These are phyloP conservation scores for Juglanconis oblonga DNA, from an alignment of 2,329 filamentous ascomycete genomes.

Conservation along the genomic window DNA sequence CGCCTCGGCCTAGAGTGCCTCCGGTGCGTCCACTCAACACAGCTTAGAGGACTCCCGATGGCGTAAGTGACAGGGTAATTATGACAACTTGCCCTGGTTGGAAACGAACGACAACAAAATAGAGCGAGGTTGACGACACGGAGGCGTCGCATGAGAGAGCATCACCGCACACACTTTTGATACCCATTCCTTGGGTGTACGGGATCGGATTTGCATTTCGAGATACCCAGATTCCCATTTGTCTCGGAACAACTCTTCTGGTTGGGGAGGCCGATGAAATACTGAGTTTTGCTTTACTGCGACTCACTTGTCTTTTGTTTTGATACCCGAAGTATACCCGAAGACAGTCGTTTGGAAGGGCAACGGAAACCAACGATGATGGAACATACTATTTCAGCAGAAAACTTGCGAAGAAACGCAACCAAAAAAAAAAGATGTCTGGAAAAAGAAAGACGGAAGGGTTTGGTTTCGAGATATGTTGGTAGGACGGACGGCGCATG, in stretches of 20 bases:
- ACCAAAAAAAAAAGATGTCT: slow-evolving; percentile 10
- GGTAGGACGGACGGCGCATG: slow-evolving; percentile 2
- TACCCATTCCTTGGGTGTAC: slow-evolving; percentile 20
- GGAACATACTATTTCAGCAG: slow-evolving; percentile 5
- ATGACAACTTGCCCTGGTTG: slow-evolving; percentile 19
- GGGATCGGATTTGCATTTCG: slow-evolving; percentile 55
- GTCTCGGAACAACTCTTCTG: slow-evolving; percentile 19
- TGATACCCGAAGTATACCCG: slow-evolving; percentile 38
- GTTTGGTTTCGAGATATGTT: slow-evolving; percentile 10
- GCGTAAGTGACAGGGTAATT: slow-evolving; percentile 22
- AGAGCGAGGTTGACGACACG: slow-evolving; percentile 27
- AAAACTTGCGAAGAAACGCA: slow-evolving; percentile 10
- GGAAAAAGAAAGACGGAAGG: slow-evolving; percentile 4
- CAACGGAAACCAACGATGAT: slow-evolving; percentile 24
- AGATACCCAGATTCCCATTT: slow-evolving; percentile 53
- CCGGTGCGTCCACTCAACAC: slow-evolving; percentile 1
- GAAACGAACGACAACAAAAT: slow-evolving; percentile 21
- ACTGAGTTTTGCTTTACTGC: slow-evolving; percentile 23
- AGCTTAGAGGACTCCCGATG: slow-evolving; percentile 10
- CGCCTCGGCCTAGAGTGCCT: slow-evolving; percentile 46
- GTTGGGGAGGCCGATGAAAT: slow-evolving; percentile 17
- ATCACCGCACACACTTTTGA: slow-evolving; percentile 18
- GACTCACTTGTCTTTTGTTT: slow-evolving; percentile 29
- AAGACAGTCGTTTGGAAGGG: slow-evolving; percentile 24
- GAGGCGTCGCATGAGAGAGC: slow-evolving; percentile 21